phyloP scores from a whole-genome alignment of 2,329 filamentous ascomycete species.

The Capronia americana region DNA sequence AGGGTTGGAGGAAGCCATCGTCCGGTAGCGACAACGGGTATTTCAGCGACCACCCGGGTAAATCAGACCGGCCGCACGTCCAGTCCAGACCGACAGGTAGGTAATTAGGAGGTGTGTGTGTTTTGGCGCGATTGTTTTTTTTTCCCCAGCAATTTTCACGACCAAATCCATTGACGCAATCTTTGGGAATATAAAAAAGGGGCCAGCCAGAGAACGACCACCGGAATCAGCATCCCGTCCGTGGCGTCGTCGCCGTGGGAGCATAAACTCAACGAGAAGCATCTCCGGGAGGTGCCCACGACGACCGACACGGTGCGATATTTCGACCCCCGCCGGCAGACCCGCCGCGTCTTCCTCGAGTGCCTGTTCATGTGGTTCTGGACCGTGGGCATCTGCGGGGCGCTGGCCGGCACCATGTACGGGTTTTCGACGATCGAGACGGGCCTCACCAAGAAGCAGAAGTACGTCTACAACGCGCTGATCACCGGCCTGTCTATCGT shows the following conservation, averaged over 20 bases:
- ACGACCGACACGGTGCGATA: slow-evolving; percentile 24
- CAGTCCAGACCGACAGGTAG: slow-evolving; percentile 9
- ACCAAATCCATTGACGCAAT: too few relatives aligned
- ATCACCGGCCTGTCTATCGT: slow-evolving; percentile 31
- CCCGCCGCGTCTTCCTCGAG: slow-evolving; percentile 27
- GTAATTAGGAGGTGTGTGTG: neutral
- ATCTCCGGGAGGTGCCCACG: slow-evolving; percentile 17
- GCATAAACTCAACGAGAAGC: slow-evolving; percentile 30
- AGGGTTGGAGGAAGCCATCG: neutral
- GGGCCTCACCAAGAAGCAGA: slow-evolving; percentile 23
- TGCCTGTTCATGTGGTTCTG: slow-evolving; percentile 31
- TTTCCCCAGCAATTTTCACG: too few relatives aligned
- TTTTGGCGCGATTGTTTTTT: neutral
- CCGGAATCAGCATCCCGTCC: slow-evolving; percentile 16
- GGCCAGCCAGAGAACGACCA: slow-evolving; percentile 5
- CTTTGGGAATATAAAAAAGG: neutral
- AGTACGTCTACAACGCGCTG: slow-evolving; percentile 32
- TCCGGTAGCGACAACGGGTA: slow-evolving; percentile 11
- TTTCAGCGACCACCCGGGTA: neutral
- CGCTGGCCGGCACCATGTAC: slow-evolving; percentile 26
- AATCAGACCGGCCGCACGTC: neutral
- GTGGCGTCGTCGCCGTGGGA: slow-evolving; percentile 23
- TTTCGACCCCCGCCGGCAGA: slow-evolving; percentile 30
- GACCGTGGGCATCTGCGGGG: slow-evolving; percentile 29
- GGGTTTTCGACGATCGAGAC: slow-evolving; percentile 22